Base-by-base conservation (phyloP, 768 basidiomycete genomes). In the Tephrocybe sp. region DNA sequence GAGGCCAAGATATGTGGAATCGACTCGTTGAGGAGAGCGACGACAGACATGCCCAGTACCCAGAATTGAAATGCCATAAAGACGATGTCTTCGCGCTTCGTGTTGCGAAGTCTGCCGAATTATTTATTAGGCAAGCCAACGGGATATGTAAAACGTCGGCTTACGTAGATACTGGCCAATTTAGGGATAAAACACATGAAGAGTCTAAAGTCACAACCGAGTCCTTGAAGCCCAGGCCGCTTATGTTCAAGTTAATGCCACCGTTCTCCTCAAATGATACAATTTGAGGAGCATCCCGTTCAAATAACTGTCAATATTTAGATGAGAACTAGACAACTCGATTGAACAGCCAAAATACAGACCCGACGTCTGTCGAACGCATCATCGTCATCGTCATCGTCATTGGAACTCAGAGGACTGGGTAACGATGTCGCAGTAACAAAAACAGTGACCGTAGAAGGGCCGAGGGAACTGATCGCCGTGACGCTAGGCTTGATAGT, bases 31-130 rank as follows among this genome's bases (percentile, higher is more conserved):
- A 79, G 61, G 26, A 79, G 62, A 16, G 88, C 88, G 39, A 88
- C 84, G 23, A 85, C 50, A 10, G 87, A 88, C 83, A 89, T 85
- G 26, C 84, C 86, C 13, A 89, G 70, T 5, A 89, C 82, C 89
- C 89, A 92, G 48, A 88, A 68, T 57, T 91, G 87, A 70, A 90
- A 92, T 5, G 76, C 74, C 35, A 91, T 82, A 66, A 90, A 90
- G 10, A 84, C 77, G 52, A 88, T 68, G 63, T 92, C 89, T 61
- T 90, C 87, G 22, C 89, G 83, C 63, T 87, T 79, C 23, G 87
- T 89, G 61, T 88, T 79, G 46, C 72, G 72, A 46, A 92, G 74
- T 19, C 87, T 90, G 54, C 20, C 51, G 17, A 20, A 48, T 42
- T 23, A 48, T 12, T 47, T 51, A 50, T 51, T 34, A 23, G 7